Percentiles rank a stretch among this genome's conserved stretches.
Evolutionary conservation across 2,329 filamentous ascomycete species (phyloP).

Genomic region (Teratosphaeria gauchensis): DNA sequence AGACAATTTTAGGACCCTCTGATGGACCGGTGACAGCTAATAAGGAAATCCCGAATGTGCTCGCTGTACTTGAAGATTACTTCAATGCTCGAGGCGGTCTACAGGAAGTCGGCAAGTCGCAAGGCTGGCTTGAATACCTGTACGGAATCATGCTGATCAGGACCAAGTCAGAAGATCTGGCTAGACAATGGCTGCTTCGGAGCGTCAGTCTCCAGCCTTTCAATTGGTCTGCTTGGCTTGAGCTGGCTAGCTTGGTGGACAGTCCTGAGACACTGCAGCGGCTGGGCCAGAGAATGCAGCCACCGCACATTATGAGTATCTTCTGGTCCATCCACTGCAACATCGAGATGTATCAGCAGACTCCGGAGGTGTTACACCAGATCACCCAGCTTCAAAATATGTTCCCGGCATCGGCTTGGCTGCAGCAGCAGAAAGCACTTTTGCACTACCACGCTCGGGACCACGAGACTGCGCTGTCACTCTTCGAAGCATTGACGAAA

Average conservation of each 20-base stretch:
- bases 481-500: slow-evolving; percentile 48
- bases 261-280: slow-evolving; percentile 67
- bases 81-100: slow-evolving; percentile 52
- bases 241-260: slow-evolving; percentile 71
- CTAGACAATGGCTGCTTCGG: slow-evolving; percentile 75
- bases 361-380: slow-evolving; percentile 61
- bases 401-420: slow-evolving; percentile 80
- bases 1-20: slow-evolving; percentile 91
- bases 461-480: slow-evolving; percentile 46
- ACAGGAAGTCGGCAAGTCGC: slow-evolving; percentile 30
- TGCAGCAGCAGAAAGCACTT: slow-evolving; percentile 81
- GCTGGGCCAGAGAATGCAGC: slow-evolving; percentile 47
- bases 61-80: slow-evolving; percentile 69
- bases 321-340: slow-evolving; percentile 90
- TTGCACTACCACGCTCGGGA: slow-evolving; percentile 85
- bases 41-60: slow-evolving; percentile 69
- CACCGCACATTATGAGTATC: slow-evolving; percentile 83
- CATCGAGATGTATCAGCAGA: slow-evolving; percentile 84
- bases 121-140: slow-evolving; percentile 90
- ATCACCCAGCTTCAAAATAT: slow-evolving; percentile 70
- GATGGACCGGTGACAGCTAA: slow-evolving; percentile 79
- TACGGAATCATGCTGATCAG: slow-evolving; percentile 87
- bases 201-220: slow-evolving; percentile 85
- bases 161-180: slow-evolving; percentile 78
- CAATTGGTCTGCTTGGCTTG: slow-evolving; percentile 96